These are phyloP conservation scores for Termitomyces sp. DNA, from an alignment of 768 basidiomycete species.

Conservation along the genomic window DNA sequence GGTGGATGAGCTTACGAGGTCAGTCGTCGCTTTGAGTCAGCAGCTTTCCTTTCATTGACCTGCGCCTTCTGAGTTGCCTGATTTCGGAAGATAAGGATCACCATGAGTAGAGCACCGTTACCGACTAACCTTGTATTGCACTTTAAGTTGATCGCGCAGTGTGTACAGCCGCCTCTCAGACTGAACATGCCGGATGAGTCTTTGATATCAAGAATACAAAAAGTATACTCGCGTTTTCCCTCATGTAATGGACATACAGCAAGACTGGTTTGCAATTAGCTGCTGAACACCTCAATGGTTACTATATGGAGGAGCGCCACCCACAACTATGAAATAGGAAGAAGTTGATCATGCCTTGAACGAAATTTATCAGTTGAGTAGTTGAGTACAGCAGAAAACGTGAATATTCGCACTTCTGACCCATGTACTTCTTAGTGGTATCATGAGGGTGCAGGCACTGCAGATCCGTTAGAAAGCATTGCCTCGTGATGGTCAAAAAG, in stretches of 20 bases:
- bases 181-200: constrained; percentile 24
- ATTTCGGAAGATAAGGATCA: constrained; percentile 24
- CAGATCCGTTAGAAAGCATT: background rate
- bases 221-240: constrained; percentile 46
- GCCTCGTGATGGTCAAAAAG: background rate
- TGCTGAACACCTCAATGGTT: background rate
- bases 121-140: constrained; percentile 50
- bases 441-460: constrained; percentile 34
- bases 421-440: constrained; percentile 30
- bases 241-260: constrained; percentile 68
- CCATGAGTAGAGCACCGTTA: background rate
- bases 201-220: background rate
- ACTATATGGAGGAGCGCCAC: constrained; percentile 12
- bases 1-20: constrained; percentile 55
- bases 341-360: constrained; percentile 61
- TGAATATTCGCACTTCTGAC: constrained; percentile 25
- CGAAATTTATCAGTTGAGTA: background rate
- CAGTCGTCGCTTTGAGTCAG: constrained; percentile 77
- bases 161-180: constrained; percentile 66
- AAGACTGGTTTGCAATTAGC: constrained; percentile 42
- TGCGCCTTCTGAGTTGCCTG: constrained; percentile 71
- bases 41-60: constrained; percentile 67
- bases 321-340: constrained; percentile 67
- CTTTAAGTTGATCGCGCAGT: constrained; percentile 70
- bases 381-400: background rate